These are phyloP conservation scores for Trichomonas gallinae DNA, from an alignment of 208 protist genomes.

Conservation along the genomic window DNA sequence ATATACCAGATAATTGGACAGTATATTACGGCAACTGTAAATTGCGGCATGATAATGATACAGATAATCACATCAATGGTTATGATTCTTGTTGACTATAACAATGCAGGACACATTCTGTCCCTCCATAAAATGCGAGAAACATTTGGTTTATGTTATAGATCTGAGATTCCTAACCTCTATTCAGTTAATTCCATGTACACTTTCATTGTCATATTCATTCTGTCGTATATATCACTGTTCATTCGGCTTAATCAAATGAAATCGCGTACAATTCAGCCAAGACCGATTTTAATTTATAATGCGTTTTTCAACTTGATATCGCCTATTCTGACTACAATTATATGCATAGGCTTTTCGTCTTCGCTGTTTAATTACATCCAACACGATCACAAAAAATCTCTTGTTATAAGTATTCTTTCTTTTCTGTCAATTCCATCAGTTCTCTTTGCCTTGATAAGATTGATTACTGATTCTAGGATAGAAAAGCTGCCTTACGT, in stretches of 20 bases:
- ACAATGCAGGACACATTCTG: not conserved
- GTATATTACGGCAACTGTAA: not conserved
- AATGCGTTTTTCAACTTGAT: not conserved
- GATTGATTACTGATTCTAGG: not conserved
- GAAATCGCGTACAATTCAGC: not conserved
- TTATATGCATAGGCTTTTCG: not conserved
- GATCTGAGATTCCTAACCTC: not conserved
- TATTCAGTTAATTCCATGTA: not conserved
- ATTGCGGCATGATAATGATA: not conserved
- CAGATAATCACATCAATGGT: not conserved
- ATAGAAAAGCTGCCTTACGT: not conserved
- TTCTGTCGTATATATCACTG: not conserved
- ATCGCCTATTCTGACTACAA: not conserved
- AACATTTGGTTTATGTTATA: not conserved
- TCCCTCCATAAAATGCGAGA: not conserved
- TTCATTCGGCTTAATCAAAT: not conserved
- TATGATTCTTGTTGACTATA: not conserved
- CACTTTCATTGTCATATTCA: not conserved
- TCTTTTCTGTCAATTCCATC: not conserved
- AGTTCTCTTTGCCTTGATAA: not conserved
- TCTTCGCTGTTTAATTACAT: not conserved
- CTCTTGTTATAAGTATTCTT: not conserved
- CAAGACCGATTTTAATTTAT: not conserved
- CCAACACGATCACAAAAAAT: not conserved
- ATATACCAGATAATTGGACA: not conserved